Base-by-base conservation (phyloP, 805 yeast species). In the Kodamaea hsintzibuensis region DNA sequence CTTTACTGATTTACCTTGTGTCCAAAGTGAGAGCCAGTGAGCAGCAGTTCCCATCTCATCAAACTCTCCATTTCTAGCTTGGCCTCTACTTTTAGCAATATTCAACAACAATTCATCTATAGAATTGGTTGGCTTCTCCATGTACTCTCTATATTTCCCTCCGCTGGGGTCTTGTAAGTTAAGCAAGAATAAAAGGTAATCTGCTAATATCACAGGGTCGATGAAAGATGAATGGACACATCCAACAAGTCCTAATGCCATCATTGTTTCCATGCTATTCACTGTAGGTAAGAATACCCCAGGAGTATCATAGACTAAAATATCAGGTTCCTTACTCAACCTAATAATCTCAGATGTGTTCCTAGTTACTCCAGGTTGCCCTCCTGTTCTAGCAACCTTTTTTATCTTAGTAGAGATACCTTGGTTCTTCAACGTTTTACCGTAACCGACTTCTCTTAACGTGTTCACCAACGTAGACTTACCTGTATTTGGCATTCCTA, bases 401-500 rank as follows among this genome's bases (percentile, higher is more conserved):
- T 62, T 65, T 16, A 63, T 65, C 48, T 63, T 66, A 7, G 71
- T 64, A 3, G 81, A 77, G 1, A 75, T 51, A 27, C 54, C 54
- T 18, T 65, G 50, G 53, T n/a, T 66, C 50, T 50, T 52, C 53
- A 51, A 57, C 51, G 27, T 55, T 54, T 35, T 60, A 62, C 68
- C 63, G 48, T 65, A 69, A 1, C 79, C 77, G 13, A 70, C 71
- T 7, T 71, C 72, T 55, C 97, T 71, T 49, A 92, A 71, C 0
- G 86, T 77, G 63, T 95, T 95, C 25, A 92, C 86, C 47, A 95
- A 67, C 0, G 97, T 88, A 10, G 96, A 88, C 69, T 95, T 95
- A 0, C 99, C 99, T n/a, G 91, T 96, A 66, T 95, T 95, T 1
- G 99, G 99, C 95, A 95, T 89, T 0, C 99, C 99, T 6, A 87